Conservation (phyloP, 306 rosid species). For the Begonia loranthoides region DNA sequence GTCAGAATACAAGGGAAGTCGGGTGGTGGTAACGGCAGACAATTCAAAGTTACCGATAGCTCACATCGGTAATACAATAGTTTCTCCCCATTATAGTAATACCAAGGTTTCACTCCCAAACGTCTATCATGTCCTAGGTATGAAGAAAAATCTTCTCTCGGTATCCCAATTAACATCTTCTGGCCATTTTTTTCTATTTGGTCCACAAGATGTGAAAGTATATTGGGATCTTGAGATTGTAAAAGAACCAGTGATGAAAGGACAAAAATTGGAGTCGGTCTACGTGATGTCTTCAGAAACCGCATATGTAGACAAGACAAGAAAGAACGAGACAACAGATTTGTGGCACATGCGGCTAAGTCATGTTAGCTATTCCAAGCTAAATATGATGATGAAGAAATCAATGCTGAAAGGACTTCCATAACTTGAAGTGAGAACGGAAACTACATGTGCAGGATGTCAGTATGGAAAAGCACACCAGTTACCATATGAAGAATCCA, state of each 20-base stretch:
- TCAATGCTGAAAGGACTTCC: background rate
- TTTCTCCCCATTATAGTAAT: no score
- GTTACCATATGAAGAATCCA: background rate
- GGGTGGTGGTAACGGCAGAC: no score
- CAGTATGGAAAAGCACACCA: conserved; percentile 4
- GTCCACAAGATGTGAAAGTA: background rate
- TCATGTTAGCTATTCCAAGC: conserved; percentile 5
- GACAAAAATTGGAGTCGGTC: background rate
- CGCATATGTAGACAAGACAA: conserved; percentile 1
- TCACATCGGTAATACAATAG: no score
- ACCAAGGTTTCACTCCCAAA: no score
- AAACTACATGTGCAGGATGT: background rate
- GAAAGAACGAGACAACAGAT: no score
- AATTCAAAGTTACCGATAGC: no score
- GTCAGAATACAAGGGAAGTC: no score
- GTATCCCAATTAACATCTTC: background rate
- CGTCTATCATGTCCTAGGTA: background rate
- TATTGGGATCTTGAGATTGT: background rate
- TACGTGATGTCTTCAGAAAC: conserved; percentile 2
- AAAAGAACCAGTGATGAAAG: background rate
- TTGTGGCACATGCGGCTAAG: conserved; percentile 4
- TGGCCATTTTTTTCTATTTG: conserved; percentile 1
- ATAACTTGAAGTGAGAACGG: background rate
- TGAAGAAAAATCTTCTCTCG: conserved; percentile 3
- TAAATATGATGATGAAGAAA: conserved; percentile 3